Conservation (phyloP, 2,329 filamentous ascomycete species). For the Lachnellula willkommii region DNA sequence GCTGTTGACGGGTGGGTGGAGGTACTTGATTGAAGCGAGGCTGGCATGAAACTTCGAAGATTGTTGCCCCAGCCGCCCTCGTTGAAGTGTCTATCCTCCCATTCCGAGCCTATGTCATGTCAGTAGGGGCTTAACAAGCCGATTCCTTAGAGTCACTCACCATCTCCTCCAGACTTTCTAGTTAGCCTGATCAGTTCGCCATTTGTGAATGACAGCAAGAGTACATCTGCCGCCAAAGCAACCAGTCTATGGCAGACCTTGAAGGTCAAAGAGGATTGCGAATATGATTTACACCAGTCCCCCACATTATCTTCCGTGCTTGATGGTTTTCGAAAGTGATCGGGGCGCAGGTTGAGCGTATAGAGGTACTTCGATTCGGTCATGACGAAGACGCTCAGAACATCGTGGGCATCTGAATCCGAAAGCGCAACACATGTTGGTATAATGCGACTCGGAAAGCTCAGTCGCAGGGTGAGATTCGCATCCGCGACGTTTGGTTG, state of each 20-base stretch:
- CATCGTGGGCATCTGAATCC: conserved; percentile 72
- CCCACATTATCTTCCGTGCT: conserved; percentile 68
- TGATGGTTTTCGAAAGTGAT: conserved; percentile 68
- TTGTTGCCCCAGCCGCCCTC: conserved; percentile 68
- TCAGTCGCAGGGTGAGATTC: conserved; percentile 69
- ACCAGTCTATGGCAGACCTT: conserved; percentile 76
- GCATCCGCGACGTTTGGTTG: conserved; percentile 61
- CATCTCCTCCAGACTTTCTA: conserved; percentile 49
- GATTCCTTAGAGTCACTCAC: conserved; percentile 28
- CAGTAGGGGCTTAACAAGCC: conserved; percentile 2
- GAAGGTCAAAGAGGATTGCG: conserved; percentile 68
- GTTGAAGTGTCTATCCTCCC: conserved; percentile 70
- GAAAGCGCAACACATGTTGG: conserved; percentile 76
- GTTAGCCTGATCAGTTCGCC: conserved; percentile 70
- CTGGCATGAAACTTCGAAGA: conserved; percentile 53
- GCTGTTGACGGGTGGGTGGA: conserved; percentile 65
- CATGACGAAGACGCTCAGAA: conserved; percentile 72
- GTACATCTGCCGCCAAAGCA: conserved; percentile 64
- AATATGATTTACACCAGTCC: conserved; percentile 70
- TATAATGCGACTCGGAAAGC: conserved; percentile 68
- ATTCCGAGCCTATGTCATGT: conserved; percentile 35
- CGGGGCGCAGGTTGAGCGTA: conserved; percentile 74
- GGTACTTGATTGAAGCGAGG: conserved; percentile 57
- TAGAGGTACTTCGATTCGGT: conserved; percentile 76
- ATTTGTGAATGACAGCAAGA: conserved; percentile 77